Conservation (phyloP, 148 eudicot genomes). For the Cornus controversa region DNA sequence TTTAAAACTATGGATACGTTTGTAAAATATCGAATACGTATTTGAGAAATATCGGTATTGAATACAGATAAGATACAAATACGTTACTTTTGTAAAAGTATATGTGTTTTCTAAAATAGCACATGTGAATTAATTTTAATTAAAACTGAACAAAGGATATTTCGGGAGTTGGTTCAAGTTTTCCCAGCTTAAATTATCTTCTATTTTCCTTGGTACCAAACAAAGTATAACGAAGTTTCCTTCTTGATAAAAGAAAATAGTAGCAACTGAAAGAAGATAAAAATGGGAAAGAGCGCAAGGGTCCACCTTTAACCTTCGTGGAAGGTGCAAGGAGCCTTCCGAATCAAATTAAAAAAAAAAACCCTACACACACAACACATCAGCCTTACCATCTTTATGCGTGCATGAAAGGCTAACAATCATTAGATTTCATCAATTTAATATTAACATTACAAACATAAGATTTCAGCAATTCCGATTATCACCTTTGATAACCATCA, state of each 20-base stretch:
- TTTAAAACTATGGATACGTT: too few relatives aligned
- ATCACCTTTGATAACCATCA: neutral
- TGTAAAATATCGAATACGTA: too few relatives aligned
- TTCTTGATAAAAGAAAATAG: neutral
- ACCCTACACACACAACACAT: neutral
- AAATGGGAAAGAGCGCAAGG: neutral
- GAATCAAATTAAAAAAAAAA: neutral
- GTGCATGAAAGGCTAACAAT: too few relatives aligned
- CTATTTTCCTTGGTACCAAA: neutral
- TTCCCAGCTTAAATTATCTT: neutral
- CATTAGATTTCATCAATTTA: neutral
- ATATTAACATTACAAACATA: neutral
- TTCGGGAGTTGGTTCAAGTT: too few relatives aligned
- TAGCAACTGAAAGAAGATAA: neutral
- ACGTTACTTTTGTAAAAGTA: too few relatives aligned
- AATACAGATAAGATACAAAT: too few relatives aligned
- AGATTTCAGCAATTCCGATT: neutral
- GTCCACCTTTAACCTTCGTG: slow-evolving; percentile 10
- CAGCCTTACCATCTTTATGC: too few relatives aligned
- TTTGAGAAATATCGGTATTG: too few relatives aligned
- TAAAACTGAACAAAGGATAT: too few relatives aligned
- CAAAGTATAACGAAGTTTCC: neutral
- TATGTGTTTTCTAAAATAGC: too few relatives aligned
- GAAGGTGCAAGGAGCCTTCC: slow-evolving; percentile 16
- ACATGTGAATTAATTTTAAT: too few relatives aligned